phyloP scores from a whole-genome alignment of 192 early-diverging fungal genomes.

The Coemansia sp. region DNA sequence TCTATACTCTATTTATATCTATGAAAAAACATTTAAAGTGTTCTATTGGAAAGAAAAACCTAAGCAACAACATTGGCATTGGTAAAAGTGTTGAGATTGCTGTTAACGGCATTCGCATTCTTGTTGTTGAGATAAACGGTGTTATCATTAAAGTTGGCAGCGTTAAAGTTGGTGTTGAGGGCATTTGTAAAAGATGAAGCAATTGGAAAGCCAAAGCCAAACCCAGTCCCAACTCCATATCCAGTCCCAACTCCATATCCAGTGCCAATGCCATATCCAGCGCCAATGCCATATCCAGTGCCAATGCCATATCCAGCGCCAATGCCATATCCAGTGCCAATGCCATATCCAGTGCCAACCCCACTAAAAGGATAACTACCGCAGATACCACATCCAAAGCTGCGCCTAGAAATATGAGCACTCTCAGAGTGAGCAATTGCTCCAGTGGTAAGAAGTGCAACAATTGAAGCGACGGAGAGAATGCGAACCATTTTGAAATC shows the following conservation, averaged over 20 bases:
- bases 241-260: too few relatives aligned
- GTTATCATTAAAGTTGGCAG: conserved; percentile 19
- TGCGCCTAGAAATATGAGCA: neutral
- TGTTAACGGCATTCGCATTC: conserved; percentile 7
- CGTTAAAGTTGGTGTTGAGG: conserved; percentile 11
- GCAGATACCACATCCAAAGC: neutral
- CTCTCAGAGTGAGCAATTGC: neutral
- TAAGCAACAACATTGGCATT: conserved; percentile 68
- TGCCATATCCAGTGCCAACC: neutral
- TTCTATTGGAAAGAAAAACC: conserved; percentile 13
- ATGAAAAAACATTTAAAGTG: too few relatives aligned
- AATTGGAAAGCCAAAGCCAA: conserved; percentile 16
- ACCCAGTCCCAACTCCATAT: neutral
- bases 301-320: too few relatives aligned
- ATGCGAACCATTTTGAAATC: neutral
- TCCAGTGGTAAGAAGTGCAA: neutral
- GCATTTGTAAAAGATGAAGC: conserved; percentile 13
- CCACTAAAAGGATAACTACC: neutral
- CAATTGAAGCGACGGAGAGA: neutral
- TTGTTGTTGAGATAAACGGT: conserved; percentile 19
- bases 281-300: too few relatives aligned
- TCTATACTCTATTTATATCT: too few relatives aligned
- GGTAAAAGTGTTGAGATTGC: conserved; percentile 72
- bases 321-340: neutral
- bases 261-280: too few relatives aligned